These are phyloP conservation scores for Lodderomyces jiufengensis DNA, from an alignment of 1,139 yeast genomes.

Conservation along the genomic window DNA sequence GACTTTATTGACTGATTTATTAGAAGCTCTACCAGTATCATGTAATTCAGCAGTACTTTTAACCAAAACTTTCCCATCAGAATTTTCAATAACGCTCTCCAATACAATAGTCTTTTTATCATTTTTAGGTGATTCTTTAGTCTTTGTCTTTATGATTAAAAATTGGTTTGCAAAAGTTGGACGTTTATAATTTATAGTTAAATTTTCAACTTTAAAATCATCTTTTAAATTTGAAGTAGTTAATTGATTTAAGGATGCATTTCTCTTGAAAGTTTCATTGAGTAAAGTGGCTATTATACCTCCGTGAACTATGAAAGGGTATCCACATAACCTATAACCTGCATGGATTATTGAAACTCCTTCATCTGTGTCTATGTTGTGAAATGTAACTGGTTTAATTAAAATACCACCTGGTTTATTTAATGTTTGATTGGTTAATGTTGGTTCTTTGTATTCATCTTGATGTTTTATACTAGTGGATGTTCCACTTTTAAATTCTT, in stretches of 20 bases:
- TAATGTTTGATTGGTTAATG: conserved; percentile 32
- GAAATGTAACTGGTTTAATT: conserved; percentile 68
- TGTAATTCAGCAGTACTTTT: conserved; percentile 34
- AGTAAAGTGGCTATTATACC: conserved; percentile 81
- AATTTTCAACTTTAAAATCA: conserved; percentile 45
- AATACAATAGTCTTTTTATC: conserved; percentile 25
- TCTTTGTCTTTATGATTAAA: conserved; percentile 57
- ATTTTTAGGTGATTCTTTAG: conserved; percentile 20
- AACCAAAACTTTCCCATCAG: conserved; percentile 35
- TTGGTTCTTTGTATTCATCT: conserved; percentile 29
- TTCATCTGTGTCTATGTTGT: conserved; percentile 53
- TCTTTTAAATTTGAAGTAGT: conserved; percentile 34
- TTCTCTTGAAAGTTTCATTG: conserved; percentile 68
- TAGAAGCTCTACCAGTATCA: conserved; percentile 39
- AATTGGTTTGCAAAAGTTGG: conserved; percentile 85
- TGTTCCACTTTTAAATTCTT: conserved; percentile 5
- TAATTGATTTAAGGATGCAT: conserved; percentile 42
- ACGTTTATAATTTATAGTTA: conserved; percentile 56
- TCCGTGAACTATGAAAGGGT: conserved; percentile 85
- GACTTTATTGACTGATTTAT: conserved; percentile 11
- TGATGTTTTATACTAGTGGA: conserved; percentile 20
- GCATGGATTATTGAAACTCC: conserved; percentile 68
- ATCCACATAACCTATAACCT: conserved; percentile 80
- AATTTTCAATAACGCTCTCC: conserved; percentile 33
- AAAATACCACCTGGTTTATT: conserved; percentile 74